Conservation (phyloP, 2,329 filamentous ascomycete species). For the Colletotrichum godetiae region DNA sequence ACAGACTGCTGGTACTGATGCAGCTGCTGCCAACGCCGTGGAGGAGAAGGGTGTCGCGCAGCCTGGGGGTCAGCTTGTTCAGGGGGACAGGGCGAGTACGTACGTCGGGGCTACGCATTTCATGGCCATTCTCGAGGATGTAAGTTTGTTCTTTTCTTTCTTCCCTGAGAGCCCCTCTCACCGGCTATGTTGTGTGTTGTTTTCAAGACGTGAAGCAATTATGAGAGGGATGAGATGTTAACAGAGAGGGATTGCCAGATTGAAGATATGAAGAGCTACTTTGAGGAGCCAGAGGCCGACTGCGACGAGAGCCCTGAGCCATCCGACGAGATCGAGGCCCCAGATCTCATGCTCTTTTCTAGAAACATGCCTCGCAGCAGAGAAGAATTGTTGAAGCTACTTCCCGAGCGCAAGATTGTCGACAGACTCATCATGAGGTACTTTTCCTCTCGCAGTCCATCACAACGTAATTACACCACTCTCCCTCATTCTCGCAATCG, state of each 20-base stretch:
- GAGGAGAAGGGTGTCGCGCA: constrained; percentile 34
- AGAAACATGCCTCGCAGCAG: constrained; percentile 52
- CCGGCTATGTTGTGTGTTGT: no score
- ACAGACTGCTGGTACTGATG: neutral
- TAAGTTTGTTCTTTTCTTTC: no score
- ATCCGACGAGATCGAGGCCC: constrained; percentile 48
- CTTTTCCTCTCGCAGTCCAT: constrained; percentile 64
- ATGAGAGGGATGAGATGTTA: neutral
- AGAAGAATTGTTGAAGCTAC: constrained; percentile 57
- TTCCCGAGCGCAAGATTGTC: constrained; percentile 59
- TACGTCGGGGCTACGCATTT: constrained; percentile 71
- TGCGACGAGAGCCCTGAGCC: constrained; percentile 48
- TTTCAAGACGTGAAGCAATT: neutral
- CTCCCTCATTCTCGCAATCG: neutral
- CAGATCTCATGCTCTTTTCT: constrained; percentile 57
- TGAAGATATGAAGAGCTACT: constrained; percentile 68
- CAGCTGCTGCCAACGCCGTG: neutral
- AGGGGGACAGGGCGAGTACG: constrained; percentile 54
- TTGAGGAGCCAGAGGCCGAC: constrained; percentile 58
- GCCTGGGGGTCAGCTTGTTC: constrained; percentile 55
- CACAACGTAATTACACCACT: constrained; percentile 54
- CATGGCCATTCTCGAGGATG: constrained; percentile 70
- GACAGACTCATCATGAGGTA: constrained; percentile 65
- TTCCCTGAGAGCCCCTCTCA: neutral
- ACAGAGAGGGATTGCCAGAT: constrained; percentile 53